A percentile compares a stretch with the other conserved stretches of the same genome.
These are phyloP conservation scores for Metschnikowia bowlesiae DNA, from an alignment of 805 yeast species.

Conservation along the genomic window DNA sequence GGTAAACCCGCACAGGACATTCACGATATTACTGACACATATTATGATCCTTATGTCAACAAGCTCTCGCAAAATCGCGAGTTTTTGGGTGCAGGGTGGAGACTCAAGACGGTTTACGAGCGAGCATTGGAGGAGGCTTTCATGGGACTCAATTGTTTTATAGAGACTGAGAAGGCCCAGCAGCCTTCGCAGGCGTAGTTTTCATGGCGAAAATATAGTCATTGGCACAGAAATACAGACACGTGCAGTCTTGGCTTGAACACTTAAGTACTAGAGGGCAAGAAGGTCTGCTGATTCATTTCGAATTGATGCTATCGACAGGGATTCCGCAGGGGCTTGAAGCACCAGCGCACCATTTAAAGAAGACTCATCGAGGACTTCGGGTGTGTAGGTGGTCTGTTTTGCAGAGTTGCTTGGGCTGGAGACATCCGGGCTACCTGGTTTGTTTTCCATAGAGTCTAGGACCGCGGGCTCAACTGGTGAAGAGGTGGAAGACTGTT, in stretches of 20 bases:
- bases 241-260: not conserved
- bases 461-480: not conserved
- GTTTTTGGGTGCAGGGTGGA: slow-evolving; percentile 83
- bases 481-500: not conserved
- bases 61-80: slow-evolving; percentile 54
- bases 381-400: not conserved
- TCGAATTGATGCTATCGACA: not conserved
- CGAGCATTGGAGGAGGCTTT: slow-evolving; percentile 85
- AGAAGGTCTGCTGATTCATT: slow-evolving; percentile 1
- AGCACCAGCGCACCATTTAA: not conserved
- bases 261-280: not conserved
- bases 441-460: not conserved
- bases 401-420: not conserved
- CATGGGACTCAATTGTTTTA: slow-evolving; percentile 79
- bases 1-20: slow-evolving; percentile 21
- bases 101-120: slow-evolving; percentile 61
- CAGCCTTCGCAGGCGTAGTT: not conserved
- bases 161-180: slow-evolving; percentile 41
- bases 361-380: not conserved
- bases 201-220: not conserved
- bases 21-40: slow-evolving; percentile 39
- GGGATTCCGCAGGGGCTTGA: not conserved
- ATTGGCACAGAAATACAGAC: no score
- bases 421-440: not conserved
- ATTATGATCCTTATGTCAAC: slow-evolving; percentile 44